Conservation (phyloP, 129 eudicot species). For the Escallonia rubra region DNA sequence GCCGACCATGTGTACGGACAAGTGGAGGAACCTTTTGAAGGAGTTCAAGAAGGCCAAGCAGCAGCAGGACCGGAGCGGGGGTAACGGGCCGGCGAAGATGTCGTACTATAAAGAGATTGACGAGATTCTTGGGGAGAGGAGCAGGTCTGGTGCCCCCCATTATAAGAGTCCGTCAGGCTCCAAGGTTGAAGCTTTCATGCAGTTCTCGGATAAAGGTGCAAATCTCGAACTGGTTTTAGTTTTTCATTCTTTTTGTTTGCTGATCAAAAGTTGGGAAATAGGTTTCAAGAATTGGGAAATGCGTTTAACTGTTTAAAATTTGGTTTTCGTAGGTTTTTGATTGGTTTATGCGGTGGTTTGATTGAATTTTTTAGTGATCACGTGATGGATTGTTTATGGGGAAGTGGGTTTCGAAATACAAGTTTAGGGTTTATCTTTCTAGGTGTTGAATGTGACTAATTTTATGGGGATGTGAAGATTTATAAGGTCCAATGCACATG, state of each 20-base stretch:
- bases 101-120: slow-evolving; percentile 84
- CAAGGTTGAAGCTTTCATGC: slow-evolving; percentile 74
- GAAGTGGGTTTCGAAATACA: no score
- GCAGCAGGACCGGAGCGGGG: slow-evolving; percentile 27
- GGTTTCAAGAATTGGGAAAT: no score
- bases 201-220: slow-evolving; percentile 87
- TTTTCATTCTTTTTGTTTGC: neutral
- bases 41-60: slow-evolving; percentile 88
- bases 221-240: neutral
- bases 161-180: slow-evolving; percentile 29
- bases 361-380: no score
- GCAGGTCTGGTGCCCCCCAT: slow-evolving; percentile 20
- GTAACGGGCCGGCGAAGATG: slow-evolving; percentile 62
- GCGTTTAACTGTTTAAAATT: no score
- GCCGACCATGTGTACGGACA: slow-evolving; percentile 97
- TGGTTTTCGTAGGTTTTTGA: no score
- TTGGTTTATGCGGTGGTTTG: no score
- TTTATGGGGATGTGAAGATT: no score
- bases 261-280: no score
- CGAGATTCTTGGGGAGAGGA: slow-evolving; percentile 71
- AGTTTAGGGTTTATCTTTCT: no score
- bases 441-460: no score
- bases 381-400: no score
- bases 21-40: slow-evolving; percentile 92
- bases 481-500: no score